Evolutionary conservation across 495 filamentous ascomycete genomes (phyloP).

Genomic region (Daldinia vernicosa): DNA sequence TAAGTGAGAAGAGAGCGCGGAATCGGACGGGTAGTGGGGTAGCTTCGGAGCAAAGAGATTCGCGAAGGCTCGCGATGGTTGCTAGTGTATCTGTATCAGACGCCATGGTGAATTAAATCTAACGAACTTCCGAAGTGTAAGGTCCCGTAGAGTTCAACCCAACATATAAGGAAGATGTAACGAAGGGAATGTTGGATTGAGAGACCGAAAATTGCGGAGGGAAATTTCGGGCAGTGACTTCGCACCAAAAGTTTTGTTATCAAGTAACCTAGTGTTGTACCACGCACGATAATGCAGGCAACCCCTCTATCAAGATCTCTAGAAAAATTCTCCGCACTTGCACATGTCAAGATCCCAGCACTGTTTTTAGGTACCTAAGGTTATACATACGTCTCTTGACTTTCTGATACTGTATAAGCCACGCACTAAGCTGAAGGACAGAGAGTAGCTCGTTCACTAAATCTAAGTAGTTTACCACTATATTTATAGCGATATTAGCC

Average conservation of each 20-base stretch:
- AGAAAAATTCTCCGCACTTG: constrained; percentile 19
- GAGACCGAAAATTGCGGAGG: background rate
- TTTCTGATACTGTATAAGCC: too few relatives aligned
- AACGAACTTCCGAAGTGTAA: background rate
- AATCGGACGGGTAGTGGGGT: constrained; percentile 89
- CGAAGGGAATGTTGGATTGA: background rate
- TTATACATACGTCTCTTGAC: too few relatives aligned
- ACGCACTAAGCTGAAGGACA: too few relatives aligned
- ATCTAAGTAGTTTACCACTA: too few relatives aligned
- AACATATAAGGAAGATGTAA: background rate
- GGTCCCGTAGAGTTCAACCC: background rate
- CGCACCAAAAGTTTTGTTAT: constrained; percentile 11
- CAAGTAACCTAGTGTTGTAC: background rate
- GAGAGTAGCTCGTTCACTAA: background rate
- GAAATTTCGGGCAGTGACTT: constrained; percentile 14
- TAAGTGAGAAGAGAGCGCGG: constrained; percentile 96
- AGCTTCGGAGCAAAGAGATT: constrained; percentile 78
- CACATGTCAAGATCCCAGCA: too few relatives aligned
- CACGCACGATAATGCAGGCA: constrained; percentile 26
- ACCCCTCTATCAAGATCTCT: constrained; percentile 34
- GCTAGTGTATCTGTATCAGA: constrained; percentile 36
- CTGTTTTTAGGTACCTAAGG: too few relatives aligned
- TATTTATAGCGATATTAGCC: too few relatives aligned
- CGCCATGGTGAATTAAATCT: constrained; percentile 26
- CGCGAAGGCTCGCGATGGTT: constrained; percentile 70